phyloP scores from a whole-genome alignment of 192 early-diverging fungal genomes.

The Backusella australiensis region DNA sequence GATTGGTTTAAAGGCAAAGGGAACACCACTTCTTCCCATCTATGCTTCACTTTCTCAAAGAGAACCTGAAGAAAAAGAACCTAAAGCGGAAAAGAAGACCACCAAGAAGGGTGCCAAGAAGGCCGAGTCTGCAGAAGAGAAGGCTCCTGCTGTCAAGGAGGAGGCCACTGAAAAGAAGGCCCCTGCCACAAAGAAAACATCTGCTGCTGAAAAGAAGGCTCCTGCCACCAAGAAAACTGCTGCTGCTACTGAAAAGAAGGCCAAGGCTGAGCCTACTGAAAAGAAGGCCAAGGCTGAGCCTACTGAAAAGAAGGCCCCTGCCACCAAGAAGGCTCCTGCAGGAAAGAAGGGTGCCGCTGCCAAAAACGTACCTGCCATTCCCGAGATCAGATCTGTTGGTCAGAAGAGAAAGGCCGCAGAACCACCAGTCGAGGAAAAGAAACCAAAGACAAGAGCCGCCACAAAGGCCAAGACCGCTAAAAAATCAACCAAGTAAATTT shows the following conservation, averaged over 20 bases:
- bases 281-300: not conserved
- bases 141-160: not conserved
- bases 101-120: not conserved
- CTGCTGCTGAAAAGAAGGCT: not conserved
- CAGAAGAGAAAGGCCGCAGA: not conserved
- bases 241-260: too few species aligned
- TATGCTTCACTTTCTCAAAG: slow-evolving; percentile 59
- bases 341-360: not conserved
- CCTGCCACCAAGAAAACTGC: not conserved
- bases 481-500: not conserved
- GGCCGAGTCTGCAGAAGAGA: not conserved
- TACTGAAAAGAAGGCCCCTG: not conserved
- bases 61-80: not conserved
- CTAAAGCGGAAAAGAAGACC: not conserved
- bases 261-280: not conserved
- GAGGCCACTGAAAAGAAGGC: not conserved
- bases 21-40: slow-evolving; percentile 77
- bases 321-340: not conserved
- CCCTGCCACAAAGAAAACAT: not conserved
- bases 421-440: not conserved
- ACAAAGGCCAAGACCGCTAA: not conserved
- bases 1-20: slow-evolving; percentile 75
- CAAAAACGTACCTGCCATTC: not conserved
- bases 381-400: not conserved
- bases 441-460: not conserved